A percentile compares a stretch with the other conserved stretches of the same genome.
phyloP scores from a whole-genome alignment of 1,284 basidiomycete genomes.

The Ganoderma sinense region DNA sequence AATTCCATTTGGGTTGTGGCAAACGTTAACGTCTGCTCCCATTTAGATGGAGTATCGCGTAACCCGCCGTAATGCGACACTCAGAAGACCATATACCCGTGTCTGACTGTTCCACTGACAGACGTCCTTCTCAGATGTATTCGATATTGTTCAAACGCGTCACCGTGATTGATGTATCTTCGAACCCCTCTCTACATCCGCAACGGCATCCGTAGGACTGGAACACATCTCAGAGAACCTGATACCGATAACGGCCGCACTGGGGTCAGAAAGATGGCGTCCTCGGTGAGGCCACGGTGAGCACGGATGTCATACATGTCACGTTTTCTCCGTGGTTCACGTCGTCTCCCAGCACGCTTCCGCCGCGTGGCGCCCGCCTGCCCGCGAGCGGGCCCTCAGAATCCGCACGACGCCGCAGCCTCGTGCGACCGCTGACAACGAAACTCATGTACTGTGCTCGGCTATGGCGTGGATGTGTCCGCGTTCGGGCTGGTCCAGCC shows the following conservation, averaged over 20 bases:
- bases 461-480: conserved; percentile 11
- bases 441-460: conserved; percentile 11
- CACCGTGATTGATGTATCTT: conserved; percentile 11
- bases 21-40: not conserved
- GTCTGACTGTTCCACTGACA: conserved; percentile 5
- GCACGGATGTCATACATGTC: conserved; percentile 24
- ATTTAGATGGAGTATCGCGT: not conserved
- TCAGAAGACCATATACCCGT: not conserved
- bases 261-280: conserved; percentile 14
- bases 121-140: conserved; percentile 1
- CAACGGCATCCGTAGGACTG: not conserved
- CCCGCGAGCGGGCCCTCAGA: conserved; percentile 9
- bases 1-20: not conserved
- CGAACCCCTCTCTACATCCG: conserved; percentile 8
- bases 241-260: conserved; percentile 18
- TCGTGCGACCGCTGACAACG: conserved; percentile 22
- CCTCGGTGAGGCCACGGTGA: conserved; percentile 17
- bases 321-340: conserved; percentile 13
- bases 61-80: not conserved
- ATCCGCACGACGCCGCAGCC: conserved; percentile 23
- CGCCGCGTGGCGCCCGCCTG: conserved; percentile 24
- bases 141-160: conserved; percentile 5
- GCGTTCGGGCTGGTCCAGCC: conserved; percentile 20
- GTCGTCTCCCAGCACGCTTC: conserved; percentile 11
- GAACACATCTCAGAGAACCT: conserved; percentile 4